phyloP scores from a whole-genome alignment of 345 rosid species.

The Arabidopsis arenosa region DNA sequence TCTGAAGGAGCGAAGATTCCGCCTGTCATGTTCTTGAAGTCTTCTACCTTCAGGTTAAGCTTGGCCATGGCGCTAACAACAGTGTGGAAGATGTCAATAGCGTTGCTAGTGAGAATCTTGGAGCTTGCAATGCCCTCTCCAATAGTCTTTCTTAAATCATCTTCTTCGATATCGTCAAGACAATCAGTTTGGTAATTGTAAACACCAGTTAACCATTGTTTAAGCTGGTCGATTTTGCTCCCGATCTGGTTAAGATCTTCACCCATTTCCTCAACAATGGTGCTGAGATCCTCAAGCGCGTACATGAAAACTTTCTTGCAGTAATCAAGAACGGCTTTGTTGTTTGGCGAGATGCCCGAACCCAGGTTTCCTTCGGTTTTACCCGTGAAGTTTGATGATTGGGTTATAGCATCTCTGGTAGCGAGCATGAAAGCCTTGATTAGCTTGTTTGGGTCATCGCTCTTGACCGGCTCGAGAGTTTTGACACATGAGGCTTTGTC shows the following conservation, averaged over 20 bases:
- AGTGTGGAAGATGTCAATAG: slow-evolving; percentile 56
- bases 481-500: slow-evolving; percentile 65
- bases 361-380: slow-evolving; percentile 45
- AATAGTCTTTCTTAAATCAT: slow-evolving; percentile 41
- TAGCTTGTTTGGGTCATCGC: slow-evolving; percentile 61
- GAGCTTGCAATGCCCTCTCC: slow-evolving; percentile 42
- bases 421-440: slow-evolving; percentile 52
- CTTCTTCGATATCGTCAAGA: slow-evolving; percentile 55
- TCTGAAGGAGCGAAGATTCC: slow-evolving; percentile 34
- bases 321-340: slow-evolving; percentile 51
- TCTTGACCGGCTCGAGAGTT: slow-evolving; percentile 51
- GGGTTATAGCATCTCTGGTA: slow-evolving; percentile 42
- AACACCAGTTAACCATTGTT: slow-evolving; percentile 65
- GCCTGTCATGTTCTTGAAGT: slow-evolving; percentile 38
- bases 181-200: slow-evolving; percentile 64
- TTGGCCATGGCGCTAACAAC: slow-evolving; percentile 48
- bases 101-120: slow-evolving; percentile 55
- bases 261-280: slow-evolving; percentile 48
- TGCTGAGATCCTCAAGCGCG: slow-evolving; percentile 44
- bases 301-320: slow-evolving; percentile 48
- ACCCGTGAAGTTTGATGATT: slow-evolving; percentile 51
- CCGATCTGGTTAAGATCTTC: slow-evolving; percentile 45
- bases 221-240: slow-evolving; percentile 45
- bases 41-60: slow-evolving; percentile 39
- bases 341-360: slow-evolving; percentile 42